Base-by-base conservation (phyloP, 805 yeast species). In the Pichia heedii region DNA sequence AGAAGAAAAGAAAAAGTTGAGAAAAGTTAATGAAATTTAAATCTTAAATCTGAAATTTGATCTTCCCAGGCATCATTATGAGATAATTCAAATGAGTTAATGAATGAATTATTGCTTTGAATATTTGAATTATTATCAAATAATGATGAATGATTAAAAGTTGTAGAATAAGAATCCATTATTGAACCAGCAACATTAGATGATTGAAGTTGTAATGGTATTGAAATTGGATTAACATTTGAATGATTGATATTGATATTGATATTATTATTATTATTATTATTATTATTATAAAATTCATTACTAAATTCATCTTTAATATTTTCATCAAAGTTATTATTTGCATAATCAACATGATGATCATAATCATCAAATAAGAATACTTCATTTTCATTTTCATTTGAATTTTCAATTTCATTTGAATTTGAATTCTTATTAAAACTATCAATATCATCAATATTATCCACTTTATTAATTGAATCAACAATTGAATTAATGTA, bases 341-440 rank as follows among this genome's bases (percentile, higher is more conserved):
- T 32, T 11, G 33, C 8, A 32, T 32, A 16, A 6, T 32, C 20
- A 18, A 32, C 11, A 19, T 41, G 36, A 29, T 41, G 18, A 16
- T 42, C 45, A 37, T 34, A 42, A 19, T 46, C 50, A 36, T 49
- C 52, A 39, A 49, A 49, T 40, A 46, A 46, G 30, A 47, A 49
- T 15, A 46, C 37, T 13, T 46, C 50, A 30, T 40, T 36, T 29
- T 46, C 48, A 38, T 33, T 26, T 16, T 35, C 15, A 24, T 19
- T 21, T 9, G 9, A 29, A 18, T 37, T 22, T 9, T 36, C 22
- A 33, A 19, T 22, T 3, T 37, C 34, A n/a, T 21, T 30, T 15
- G 22, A 19, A 8, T 16, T 13, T 22, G 42, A 36, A 35, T 50
- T 49, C 33, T 52, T 54, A 37, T 49, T 12, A 22, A 42, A 42